A percentile compares a stretch with the other conserved stretches of the same genome.
Conservation (phyloP, 805 yeast genomes). For the Candida easanensis region DNA sequence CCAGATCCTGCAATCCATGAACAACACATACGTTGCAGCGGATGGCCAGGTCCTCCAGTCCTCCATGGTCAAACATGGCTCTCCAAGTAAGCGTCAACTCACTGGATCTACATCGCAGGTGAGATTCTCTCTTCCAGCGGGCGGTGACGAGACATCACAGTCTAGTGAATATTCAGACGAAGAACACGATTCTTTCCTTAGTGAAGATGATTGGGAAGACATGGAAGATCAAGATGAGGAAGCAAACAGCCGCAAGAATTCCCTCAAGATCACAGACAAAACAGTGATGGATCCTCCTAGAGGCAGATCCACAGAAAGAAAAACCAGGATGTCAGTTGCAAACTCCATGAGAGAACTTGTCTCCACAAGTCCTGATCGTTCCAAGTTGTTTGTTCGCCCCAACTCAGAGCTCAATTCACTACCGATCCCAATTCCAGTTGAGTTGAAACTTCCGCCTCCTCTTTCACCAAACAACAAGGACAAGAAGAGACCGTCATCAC, state of each 20-base stretch:
- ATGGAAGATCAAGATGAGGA: conserved; percentile 8
- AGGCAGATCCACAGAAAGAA: conserved; percentile 7
- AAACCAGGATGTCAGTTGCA: conserved; percentile 12
- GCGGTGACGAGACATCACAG: background rate
- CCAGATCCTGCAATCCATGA: conserved; percentile 12
- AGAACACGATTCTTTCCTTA: conserved; percentile 14
- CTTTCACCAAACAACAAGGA: conserved; percentile 34
- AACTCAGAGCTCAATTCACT: conserved; percentile 34
- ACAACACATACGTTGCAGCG: conserved; percentile 24
- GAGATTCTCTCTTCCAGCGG: conserved; percentile 26
- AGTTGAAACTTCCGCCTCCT: conserved; percentile 35
- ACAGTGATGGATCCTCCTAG: conserved; percentile 10
- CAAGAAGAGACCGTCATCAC: conserved; percentile 26
- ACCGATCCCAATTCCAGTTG: conserved; percentile 36
- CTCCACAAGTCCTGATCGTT: conserved; percentile 19
- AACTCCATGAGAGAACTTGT: conserved; percentile 23
- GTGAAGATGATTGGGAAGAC: conserved; percentile 16
- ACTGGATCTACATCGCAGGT: conserved; percentile 28
- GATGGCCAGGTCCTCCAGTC: conserved; percentile 29
- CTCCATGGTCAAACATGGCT: conserved; percentile 27
- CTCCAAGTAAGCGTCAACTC: conserved; percentile 26
- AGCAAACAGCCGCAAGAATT: conserved; percentile 10
- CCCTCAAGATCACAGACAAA: conserved; percentile 14
- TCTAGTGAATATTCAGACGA: conserved; percentile 6
- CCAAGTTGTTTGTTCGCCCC: conserved; percentile 32